A percentile compares a stretch with the other conserved stretches of the same genome.
Conservation (phyloP, 805 yeast genomes). For the Lachancea meyersii region DNA sequence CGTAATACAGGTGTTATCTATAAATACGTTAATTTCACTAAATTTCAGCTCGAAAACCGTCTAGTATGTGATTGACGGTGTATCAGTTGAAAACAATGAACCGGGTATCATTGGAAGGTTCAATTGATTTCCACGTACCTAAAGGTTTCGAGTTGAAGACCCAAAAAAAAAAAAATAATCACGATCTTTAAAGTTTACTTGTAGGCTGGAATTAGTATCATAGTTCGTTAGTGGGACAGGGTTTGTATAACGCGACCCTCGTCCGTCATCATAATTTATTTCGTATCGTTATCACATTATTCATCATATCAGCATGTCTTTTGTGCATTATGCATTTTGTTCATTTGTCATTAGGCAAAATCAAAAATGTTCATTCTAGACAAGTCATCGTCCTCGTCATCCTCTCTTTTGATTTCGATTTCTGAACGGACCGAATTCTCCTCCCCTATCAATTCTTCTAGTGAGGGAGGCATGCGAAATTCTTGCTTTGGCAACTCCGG, state of each 20-base stretch:
- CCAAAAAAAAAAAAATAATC: not conserved
- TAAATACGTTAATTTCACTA: no score
- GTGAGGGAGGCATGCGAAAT: conserved; percentile 26
- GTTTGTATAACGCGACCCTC: not conserved
- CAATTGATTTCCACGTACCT: not conserved
- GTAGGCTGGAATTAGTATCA: not conserved
- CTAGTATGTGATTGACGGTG: no score
- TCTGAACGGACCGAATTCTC: conserved; percentile 15
- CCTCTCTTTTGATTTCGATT: conserved; percentile 13
- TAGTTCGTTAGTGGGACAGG: not conserved
- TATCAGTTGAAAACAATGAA: no score
- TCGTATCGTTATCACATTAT: conserved; percentile 7
- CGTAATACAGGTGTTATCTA: no score
- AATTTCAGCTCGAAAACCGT: no score
- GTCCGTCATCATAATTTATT: conserved; percentile 4
- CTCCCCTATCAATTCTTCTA: conserved; percentile 32
- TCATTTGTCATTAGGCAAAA: conserved; percentile 12
- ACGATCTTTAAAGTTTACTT: not conserved
- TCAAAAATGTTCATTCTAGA: conserved; percentile 15
- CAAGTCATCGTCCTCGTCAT: conserved; percentile 18
- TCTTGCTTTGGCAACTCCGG: conserved; percentile 1
- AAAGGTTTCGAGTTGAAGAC: not conserved
- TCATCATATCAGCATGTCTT: not conserved
- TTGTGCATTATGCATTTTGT: no score
- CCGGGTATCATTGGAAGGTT: not conserved